Percentiles rank a stretch among this genome's conserved stretches.
Evolutionary conservation across 768 basidiomycete genomes (phyloP).

Genomic region (Boletus rufocinnamomeus): DNA sequence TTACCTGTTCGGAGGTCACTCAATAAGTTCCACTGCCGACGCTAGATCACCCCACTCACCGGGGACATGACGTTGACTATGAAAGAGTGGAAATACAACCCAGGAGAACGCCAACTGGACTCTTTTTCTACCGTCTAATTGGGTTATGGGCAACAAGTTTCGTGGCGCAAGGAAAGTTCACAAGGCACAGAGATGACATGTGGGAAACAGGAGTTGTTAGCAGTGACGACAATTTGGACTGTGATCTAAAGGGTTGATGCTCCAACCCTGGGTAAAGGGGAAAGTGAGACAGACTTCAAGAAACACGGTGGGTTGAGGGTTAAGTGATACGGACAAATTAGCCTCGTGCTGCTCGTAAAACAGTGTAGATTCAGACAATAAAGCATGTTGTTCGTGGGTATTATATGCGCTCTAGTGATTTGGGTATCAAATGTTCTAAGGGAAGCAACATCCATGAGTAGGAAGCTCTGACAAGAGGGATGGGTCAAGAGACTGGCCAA

Average conservation of each 20-base stretch:
- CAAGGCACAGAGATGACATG: slow-evolving; percentile 17
- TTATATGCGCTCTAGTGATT: slow-evolving; percentile 1
- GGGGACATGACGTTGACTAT: slow-evolving; percentile 28
- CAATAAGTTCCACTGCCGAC: slow-evolving; percentile 1
- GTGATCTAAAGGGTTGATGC: slow-evolving; percentile 4
- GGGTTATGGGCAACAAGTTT: slow-evolving; percentile 36
- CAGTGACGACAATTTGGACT: slow-evolving; percentile 6
- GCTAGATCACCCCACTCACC: slow-evolving; percentile 22
- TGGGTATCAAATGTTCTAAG: background rate
- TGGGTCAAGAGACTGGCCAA: slow-evolving; percentile 9
- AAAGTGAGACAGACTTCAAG: slow-evolving; percentile 9
- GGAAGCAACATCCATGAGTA: slow-evolving; percentile 7
- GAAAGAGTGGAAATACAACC: slow-evolving; percentile 13
- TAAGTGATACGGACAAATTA: slow-evolving; percentile 7
- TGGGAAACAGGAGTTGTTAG: slow-evolving; percentile 8
- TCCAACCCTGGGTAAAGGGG: slow-evolving; percentile 36
- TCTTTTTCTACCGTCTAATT: slow-evolving; percentile 33
- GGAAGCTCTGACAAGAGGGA: background rate
- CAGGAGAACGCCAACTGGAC: slow-evolving; percentile 2
- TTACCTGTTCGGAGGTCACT: slow-evolving; percentile 25
- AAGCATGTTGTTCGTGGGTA: slow-evolving; percentile 1
- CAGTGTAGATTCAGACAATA: slow-evolving; percentile 3
- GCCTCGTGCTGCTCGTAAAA: slow-evolving; percentile 15
- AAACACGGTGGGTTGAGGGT: slow-evolving; percentile 33
- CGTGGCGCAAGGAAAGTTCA: slow-evolving; percentile 16